These are phyloP conservation scores for Globisporangium nunn DNA, from an alignment of 352 stramenopile species.

Conservation along the genomic window DNA sequence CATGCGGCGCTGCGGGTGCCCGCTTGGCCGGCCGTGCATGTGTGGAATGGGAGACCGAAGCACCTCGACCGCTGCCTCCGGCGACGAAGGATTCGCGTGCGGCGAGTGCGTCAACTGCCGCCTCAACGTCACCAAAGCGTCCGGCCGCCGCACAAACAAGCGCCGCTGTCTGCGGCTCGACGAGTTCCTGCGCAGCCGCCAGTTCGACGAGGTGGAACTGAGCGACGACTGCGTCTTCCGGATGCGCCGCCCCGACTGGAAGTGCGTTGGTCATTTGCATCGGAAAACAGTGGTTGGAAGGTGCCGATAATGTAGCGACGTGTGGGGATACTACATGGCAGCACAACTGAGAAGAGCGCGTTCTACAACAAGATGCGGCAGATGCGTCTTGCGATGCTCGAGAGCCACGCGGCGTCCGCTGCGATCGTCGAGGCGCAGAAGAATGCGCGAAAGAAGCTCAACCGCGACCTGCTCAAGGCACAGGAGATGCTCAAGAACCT, in stretches of 20 bases:
- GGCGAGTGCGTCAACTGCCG: slow-evolving; percentile 54
- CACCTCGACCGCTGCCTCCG: background rate
- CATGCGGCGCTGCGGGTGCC: slow-evolving; percentile 58
- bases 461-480: slow-evolving; percentile 33
- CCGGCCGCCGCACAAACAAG: slow-evolving; percentile 4
- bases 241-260: slow-evolving; percentile 56
- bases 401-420: slow-evolving; percentile 19
- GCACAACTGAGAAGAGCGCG: slow-evolving; percentile 29
- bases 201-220: slow-evolving; percentile 35
- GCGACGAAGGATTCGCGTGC: slow-evolving; percentile 15
- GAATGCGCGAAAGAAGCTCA: slow-evolving; percentile 37
- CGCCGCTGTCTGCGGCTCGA: slow-evolving; percentile 40
- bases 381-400: slow-evolving; percentile 41
- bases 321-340: slow-evolving; percentile 6
- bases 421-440: slow-evolving; percentile 32
- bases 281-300: too few relatives aligned
- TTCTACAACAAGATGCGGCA: slow-evolving; percentile 57
- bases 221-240: slow-evolving; percentile 32
- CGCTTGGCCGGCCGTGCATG: slow-evolving; percentile 43
- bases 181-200: slow-evolving; percentile 27
- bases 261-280: slow-evolving; percentile 20
- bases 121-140: slow-evolving; percentile 30
- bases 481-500: slow-evolving; percentile 34
- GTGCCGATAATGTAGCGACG: background rate
- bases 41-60: slow-evolving; percentile 37